Evolutionary conservation across 257 asterid species (phyloP), one percentile per base, ranked within the genome.

Genomic region (Solanum clarkiae): DNA sequence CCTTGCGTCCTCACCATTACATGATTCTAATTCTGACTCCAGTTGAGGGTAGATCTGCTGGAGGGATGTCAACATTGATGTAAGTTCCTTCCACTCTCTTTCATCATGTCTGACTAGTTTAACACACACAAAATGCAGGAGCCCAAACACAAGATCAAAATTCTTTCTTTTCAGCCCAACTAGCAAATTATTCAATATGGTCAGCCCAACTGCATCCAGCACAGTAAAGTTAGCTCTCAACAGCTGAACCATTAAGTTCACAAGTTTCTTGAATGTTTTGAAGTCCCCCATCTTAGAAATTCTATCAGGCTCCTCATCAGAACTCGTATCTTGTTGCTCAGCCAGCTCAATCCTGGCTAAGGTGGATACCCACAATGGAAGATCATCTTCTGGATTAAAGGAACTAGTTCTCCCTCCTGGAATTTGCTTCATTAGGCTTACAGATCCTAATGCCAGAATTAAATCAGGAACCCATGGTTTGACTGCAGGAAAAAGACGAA

Each of bases 391-490:
- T 86, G 87, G 49, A 88, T 89, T 88, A 63, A 86, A 84, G 44
- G 81, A 88, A 82, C 47, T 13, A 15, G 56, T 53, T 56, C 80
- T 90, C 20, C 86, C 90, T 36, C 32, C 90, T 16, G 84, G 51
- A 51, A 87, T 87, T 84, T 88, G 90, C 47, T 89, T 93, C 85
- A 91, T 88, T 80, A 94, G 85, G 90, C 84, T 87, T 80, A 66
- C 6, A 77, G 94, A 93, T 85, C 97, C 98, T 80, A 95, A 70
- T 56, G 97, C 95, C 72, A 97, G 86, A 82, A 94, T 88, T 85
- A 97, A 87, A 91, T 97, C 98, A 57, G 98, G 96, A 79, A 92
- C 74, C 98, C 98, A 95, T 83, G 92, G 94, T 90, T 90, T 92
- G 84, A 90, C 89, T 26, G 91, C 90, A 81, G 91, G 56, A 71